Base-by-base conservation (phyloP, 352 stramenopile genomes). In the Globisporangium paddicum region DNA sequence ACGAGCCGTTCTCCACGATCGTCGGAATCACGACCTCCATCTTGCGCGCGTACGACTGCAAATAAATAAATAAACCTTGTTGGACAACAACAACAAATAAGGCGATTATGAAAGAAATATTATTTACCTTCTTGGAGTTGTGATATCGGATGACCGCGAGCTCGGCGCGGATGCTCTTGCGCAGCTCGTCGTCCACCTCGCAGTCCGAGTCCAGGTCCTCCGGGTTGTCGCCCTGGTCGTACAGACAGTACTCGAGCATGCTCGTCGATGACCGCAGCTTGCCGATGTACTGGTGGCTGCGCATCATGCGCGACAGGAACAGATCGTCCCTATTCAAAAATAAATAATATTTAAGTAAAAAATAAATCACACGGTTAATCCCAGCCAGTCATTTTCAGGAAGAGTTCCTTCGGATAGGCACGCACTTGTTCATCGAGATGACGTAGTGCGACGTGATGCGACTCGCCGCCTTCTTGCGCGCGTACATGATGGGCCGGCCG, bases 381-480 rank as follows among this genome's bases (percentile, higher is more conserved):
- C 9, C 35, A n/a, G 28, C 21, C n/a, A 66, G 41, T 32, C 25
- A 51, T 16, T 34, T 21, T 37, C 8, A 35, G 30, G 6, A 54
- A 11, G 10, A 46, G 13, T 48, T 16, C 18, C 18, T 8, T 45
- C 26, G 4, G 53, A 7, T n/a, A n/a, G 6, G 34, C 7, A 28
- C 61, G 38, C 54, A 87, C 71, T 87, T 79, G 60, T 93, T 93
- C 58, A 93, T 74, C 16, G 82, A 93, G 49, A 96, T 92, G 6
- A 94, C 82, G 59, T 92, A 96, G 66, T 96, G 84, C 21, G 87
- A 89, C 38, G 82, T 89, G 64, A 90, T 90, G 5, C 79, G 77
- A 32, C 72, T 87, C 8, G 79, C 73, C 18, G 80, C 69, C 55
- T 89, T 89, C 67, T 95, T 93, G 41, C 84, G 70, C 19, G 82